Evolutionary conservation across 2,329 filamentous ascomycete genomes (phyloP), one percentile per base, ranked within the genome.

Genomic region (Talaromyces amestolkiae): DNA sequence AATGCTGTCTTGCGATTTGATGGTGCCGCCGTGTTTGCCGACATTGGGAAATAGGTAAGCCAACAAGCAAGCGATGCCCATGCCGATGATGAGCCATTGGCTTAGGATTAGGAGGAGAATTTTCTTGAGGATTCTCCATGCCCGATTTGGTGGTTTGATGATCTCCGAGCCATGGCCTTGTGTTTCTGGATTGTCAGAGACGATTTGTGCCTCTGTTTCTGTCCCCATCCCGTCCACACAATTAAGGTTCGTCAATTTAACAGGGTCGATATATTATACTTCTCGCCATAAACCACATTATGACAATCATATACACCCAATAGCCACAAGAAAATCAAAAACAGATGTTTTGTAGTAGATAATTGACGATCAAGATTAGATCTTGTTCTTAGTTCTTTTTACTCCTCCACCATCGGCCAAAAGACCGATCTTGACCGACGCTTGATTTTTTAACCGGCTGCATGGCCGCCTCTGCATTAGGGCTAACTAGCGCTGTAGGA

Each of bases 21-120:
- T 79, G 15, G 72, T 70, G 37, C 78, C 77, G 49, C 77, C 81
- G 58, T 81, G 76, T 70, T 85, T 86, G 56, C 77, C 76, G 3
- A 79, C 75, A 65, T 84, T 79, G 7, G 85, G 79, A 71, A 86
- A 79, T 78, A 85, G 76, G 69, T 83, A 83, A 61, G 85, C 87
- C 70, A 84, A 81, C 73, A 77, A 79, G 76, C 78, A 83, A 35
- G 80, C 78, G 24, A 86, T 67, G 1, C 80, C 85, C 69, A 90
- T 87, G 19, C 83, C 86, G 64, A 90, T 82, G 19, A 90, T 80
- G 64, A 90, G 84, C 85, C 87, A 90, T 77, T 90, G 88, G 64
- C 85, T 83, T 5, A 79, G 70, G 60, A 79, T 68, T 53, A 77
- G 71, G n/a, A 65, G 63, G 5, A 71, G 33, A 37, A 69, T 67